Evolutionary conservation across 1,284 basidiomycete species (phyloP).

Genomic region (Phellinidium pouzarii): DNA sequence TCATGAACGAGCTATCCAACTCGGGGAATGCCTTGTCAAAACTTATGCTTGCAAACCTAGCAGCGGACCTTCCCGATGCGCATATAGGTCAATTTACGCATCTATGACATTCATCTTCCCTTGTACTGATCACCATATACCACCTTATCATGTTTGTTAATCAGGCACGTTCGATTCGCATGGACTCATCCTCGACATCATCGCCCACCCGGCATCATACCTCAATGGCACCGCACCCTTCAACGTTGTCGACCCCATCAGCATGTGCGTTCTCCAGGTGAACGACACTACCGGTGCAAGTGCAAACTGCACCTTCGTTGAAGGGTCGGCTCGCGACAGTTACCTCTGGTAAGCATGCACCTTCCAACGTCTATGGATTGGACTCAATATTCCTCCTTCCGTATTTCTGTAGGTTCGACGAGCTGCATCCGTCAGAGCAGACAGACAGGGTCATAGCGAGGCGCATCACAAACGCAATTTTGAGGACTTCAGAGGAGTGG

Average conservation of each 20-base stretch:
- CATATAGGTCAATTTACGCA: slow-evolving; percentile 33
- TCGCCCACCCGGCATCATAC: slow-evolving; percentile 27
- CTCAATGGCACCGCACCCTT: slow-evolving; percentile 31
- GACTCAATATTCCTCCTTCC: too few species aligned
- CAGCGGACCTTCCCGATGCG: slow-evolving; percentile 29
- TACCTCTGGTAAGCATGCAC: slow-evolving; percentile 28
- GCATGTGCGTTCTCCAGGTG: slow-evolving; percentile 26
- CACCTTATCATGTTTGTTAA: background rate
- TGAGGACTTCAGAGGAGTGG: slow-evolving; percentile 25
- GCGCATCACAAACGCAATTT: slow-evolving; percentile 26
- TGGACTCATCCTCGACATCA: slow-evolving; percentile 30
- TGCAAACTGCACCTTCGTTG: slow-evolving; percentile 24
- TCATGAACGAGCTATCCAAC: slow-evolving; percentile 31
- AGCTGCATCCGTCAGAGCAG: slow-evolving; percentile 29
- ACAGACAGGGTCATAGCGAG: slow-evolving; percentile 28
- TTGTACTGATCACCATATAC: background rate
- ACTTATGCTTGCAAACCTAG: slow-evolving; percentile 28
- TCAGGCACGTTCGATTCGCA: slow-evolving; percentile 31
- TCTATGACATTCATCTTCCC: too few species aligned
- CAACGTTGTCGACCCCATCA: slow-evolving; percentile 28
- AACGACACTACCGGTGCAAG: slow-evolving; percentile 20
- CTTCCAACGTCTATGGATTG: too few species aligned
- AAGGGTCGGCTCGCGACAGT: slow-evolving; percentile 27
- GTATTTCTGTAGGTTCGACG: slow-evolving; percentile 23
- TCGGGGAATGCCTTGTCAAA: slow-evolving; percentile 32